Evolutionary conservation across 805 yeast genomes (phyloP).

Genomic region (Kuraishia hungarica): DNA sequence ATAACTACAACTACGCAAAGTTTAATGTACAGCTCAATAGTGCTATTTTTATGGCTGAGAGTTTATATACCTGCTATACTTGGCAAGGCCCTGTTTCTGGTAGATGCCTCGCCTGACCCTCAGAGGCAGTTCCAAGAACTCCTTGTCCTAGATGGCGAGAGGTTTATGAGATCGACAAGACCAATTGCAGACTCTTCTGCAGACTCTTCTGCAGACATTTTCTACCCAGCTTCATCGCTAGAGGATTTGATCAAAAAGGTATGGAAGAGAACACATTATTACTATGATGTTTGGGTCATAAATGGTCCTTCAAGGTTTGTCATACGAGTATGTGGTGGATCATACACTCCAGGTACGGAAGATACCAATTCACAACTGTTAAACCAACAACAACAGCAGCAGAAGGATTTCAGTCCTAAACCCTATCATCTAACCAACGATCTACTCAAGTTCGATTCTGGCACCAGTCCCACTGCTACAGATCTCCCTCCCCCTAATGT

Average conservation of each 20-base stretch:
- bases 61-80: background rate
- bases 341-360: background rate
- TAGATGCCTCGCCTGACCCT: background rate
- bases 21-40: background rate
- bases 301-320: background rate
- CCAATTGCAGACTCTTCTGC: background rate
- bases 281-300: slow-evolving; percentile 17
- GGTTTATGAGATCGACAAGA: background rate
- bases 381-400: background rate
- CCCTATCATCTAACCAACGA: background rate
- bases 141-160: background rate
- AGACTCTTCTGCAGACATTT: background rate
- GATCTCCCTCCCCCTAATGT: no score
- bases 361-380: background rate
- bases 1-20: background rate
- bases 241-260: slow-evolving; percentile 5
- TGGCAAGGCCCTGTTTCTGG: background rate
- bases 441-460: background rate
- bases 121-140: background rate
- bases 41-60: background rate
- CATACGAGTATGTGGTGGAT: background rate
- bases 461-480: background rate
- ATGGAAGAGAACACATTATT: slow-evolving; percentile 27
- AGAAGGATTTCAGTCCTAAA: background rate
- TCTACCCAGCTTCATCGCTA: background rate